These are phyloP conservation scores for Rhizopogon salebrosus DNA, from an alignment of 768 basidiomycete genomes.

Conservation along the genomic window DNA sequence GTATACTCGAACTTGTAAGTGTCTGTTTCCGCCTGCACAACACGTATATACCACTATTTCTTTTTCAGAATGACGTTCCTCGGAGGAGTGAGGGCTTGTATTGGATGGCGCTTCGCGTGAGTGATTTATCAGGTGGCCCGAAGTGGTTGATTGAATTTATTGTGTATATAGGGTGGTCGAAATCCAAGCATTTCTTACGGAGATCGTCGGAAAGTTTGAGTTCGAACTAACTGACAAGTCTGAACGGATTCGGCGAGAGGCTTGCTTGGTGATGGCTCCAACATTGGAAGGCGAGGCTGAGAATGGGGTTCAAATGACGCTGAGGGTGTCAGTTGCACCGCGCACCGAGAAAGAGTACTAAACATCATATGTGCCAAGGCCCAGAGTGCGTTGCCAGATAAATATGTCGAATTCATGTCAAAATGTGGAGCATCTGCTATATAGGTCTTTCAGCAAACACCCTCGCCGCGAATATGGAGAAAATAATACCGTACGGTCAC, in stretches of 20 bases:
- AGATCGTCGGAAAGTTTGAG: constrained; percentile 49
- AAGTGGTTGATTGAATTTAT: not conserved
- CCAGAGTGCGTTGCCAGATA: too few species aligned
- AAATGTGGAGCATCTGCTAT: too few species aligned
- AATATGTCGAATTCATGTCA: too few species aligned
- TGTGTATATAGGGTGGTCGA: constrained; percentile 34
- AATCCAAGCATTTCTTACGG: constrained; percentile 53
- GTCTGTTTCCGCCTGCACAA: not conserved
- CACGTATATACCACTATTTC: not conserved
- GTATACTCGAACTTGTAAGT: constrained; percentile 25
- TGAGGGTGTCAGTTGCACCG: constrained; percentile 19
- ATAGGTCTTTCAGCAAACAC: too few species aligned
- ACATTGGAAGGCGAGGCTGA: constrained; percentile 27
- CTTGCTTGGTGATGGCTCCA: constrained; percentile 30
- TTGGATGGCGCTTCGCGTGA: too few species aligned
- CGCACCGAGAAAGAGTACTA: not conserved
- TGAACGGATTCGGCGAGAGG: constrained; percentile 24
- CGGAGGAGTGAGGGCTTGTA: too few species aligned
- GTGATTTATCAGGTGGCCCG: not conserved
- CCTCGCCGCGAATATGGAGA: too few species aligned
- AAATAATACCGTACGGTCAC: too few species aligned
- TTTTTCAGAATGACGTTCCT: constrained; percentile 25
- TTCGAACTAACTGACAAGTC: constrained; percentile 31
- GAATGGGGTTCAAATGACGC: constrained; percentile 27
- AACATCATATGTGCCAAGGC: not conserved